phyloP scores from a whole-genome alignment of 768 basidiomycete species.

The Russula vinacea region DNA sequence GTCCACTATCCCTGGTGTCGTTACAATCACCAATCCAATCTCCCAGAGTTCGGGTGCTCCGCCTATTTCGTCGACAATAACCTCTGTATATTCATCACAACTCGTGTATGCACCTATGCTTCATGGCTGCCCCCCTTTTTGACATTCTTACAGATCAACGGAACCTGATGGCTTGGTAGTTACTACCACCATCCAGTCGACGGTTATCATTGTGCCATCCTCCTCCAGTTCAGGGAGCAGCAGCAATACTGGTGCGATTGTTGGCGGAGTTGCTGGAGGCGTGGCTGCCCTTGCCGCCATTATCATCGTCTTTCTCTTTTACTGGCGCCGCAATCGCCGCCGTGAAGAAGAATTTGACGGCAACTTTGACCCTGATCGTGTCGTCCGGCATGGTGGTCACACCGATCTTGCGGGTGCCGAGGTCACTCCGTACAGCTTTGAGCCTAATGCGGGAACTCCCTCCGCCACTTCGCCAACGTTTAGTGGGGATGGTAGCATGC shows the following conservation, averaged over 20 bases:
- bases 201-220: slow-evolving; percentile 31
- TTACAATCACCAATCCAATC: background rate
- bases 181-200: slow-evolving; percentile 25
- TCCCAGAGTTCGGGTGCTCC: background rate
- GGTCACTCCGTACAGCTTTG: slow-evolving; percentile 28
- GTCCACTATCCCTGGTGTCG: background rate
- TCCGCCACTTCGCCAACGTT: slow-evolving; percentile 22
- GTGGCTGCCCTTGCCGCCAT: slow-evolving; percentile 29
- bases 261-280: slow-evolving; percentile 36
- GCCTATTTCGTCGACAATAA: background rate
- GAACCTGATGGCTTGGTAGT: slow-evolving; percentile 17
- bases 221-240: slow-evolving; percentile 16
- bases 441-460: slow-evolving; percentile 31
- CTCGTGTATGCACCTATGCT: background rate
- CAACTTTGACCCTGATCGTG: slow-evolving; percentile 49
- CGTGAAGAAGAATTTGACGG: slow-evolving; percentile 49
- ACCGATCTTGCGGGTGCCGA: slow-evolving; percentile 27
- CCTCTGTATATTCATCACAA: slow-evolving; percentile 11
- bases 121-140: background rate
- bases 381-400: slow-evolving; percentile 35
- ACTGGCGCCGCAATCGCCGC: slow-evolving; percentile 35
- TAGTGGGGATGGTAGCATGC: slow-evolving; percentile 31
- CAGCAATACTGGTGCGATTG: slow-evolving; percentile 33
- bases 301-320: slow-evolving; percentile 33
- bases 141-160: slow-evolving; percentile 19